Evolutionary conservation across 352 stramenopile species (phyloP).

Genomic region (Aphanomyces euteiches): DNA sequence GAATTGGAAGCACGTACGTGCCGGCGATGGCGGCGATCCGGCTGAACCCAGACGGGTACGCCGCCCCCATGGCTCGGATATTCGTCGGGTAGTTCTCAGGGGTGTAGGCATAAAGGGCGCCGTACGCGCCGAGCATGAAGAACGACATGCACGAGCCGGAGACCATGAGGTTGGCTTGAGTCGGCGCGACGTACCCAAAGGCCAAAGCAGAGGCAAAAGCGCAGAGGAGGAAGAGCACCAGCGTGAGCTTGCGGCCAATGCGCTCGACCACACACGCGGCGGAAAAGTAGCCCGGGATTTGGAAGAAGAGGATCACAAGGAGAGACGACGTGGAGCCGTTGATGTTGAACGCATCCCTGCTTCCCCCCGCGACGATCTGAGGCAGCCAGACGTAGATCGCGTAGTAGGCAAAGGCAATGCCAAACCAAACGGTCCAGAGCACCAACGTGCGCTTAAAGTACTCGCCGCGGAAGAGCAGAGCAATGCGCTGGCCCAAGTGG

Average conservation of each 20-base stretch:
- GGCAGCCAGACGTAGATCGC: constrained; percentile 34
- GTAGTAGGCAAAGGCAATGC: constrained; percentile 35
- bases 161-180: constrained; percentile 16
- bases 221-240: constrained; percentile 21
- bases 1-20: constrained; percentile 27
- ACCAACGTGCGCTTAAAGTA: constrained; percentile 34
- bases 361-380: constrained; percentile 5
- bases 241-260: constrained; percentile 29
- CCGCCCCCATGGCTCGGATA: constrained; percentile 30
- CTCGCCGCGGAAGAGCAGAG: constrained; percentile 31
- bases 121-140: constrained; percentile 30
- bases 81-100: constrained; percentile 32
- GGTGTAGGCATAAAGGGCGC: constrained; percentile 30
- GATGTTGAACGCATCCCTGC: constrained; percentile 19
- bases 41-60: constrained; percentile 17
- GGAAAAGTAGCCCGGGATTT: constrained; percentile 27
- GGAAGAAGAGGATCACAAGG: constrained; percentile 13
- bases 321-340: constrained; percentile 23
- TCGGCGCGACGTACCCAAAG: constrained; percentile 30
- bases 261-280: constrained; percentile 25
- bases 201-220: constrained; percentile 20
- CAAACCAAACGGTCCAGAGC: constrained; percentile 35
- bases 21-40: constrained; percentile 29
- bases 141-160: constrained; percentile 27
- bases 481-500: constrained; percentile 5